Conservation (phyloP, 148 eudicot species). For the Vaccinium vitisidaea region DNA sequence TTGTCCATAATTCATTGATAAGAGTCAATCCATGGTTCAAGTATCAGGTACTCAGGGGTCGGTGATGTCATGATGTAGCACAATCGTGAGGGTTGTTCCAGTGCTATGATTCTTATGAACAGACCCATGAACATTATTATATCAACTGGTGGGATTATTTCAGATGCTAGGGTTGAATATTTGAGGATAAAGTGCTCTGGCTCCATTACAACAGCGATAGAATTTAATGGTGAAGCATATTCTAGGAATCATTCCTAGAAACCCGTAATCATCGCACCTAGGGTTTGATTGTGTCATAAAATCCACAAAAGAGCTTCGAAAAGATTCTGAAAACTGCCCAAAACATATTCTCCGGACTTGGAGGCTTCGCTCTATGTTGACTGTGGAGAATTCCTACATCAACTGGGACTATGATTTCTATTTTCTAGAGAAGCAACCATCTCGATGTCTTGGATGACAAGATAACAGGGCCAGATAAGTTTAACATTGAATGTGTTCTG, state of each 20-base stretch:
- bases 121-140: too few relatives aligned
- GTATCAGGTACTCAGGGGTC: background rate
- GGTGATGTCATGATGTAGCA: background rate
- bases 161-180: background rate
- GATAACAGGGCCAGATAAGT: background rate
- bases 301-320: background rate
- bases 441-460: background rate
- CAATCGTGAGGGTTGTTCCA: background rate
- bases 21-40: background rate
- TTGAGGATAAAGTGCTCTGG: background rate
- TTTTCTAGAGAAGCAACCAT: background rate
- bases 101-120: background rate
- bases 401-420: background rate
- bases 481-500: background rate
- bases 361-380: background rate
- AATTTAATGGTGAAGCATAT: background rate
- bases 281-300: background rate
- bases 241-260: background rate
- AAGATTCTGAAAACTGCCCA: background rate
- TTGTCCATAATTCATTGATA: too few relatives aligned
- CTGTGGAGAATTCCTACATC: background rate
- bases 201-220: background rate
- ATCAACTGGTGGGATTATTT: background rate
- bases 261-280: background rate
- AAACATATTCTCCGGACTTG: background rate